phyloP scores from a whole-genome alignment of 202 grass and related monocot species.

The Schoenoplectus tabernaemontani region DNA sequence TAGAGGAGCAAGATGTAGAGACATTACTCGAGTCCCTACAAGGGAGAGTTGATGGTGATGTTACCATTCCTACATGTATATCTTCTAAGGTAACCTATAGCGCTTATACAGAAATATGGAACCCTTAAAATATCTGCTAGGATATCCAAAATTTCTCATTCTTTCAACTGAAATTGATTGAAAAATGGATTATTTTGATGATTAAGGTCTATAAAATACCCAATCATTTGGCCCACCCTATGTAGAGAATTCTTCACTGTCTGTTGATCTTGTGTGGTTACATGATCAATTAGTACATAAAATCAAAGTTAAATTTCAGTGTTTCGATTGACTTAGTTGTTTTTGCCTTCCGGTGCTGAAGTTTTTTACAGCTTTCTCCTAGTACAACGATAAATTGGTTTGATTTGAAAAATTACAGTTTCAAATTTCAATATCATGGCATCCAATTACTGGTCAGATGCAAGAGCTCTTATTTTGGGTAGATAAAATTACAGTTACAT shows the following conservation, averaged over 20 bases:
- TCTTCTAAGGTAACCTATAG: constrained; percentile 54
- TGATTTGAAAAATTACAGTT: background rate
- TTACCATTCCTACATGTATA: constrained; percentile 51
- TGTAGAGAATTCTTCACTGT: background rate
- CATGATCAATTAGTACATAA: background rate
- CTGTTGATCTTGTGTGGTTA: background rate
- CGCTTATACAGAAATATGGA: background rate
- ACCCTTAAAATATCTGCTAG: too few relatives aligned
- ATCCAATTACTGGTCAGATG: background rate
- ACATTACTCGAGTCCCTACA: constrained; percentile 55
- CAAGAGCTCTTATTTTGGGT: background rate
- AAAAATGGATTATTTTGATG: background rate
- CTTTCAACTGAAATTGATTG: background rate
- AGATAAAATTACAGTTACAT: too few relatives aligned
- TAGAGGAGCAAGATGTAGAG: constrained; percentile 51
- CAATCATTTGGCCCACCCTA: background rate
- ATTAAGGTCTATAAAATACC: background rate
- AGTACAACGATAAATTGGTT: background rate
- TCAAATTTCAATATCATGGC: constrained; percentile 2
- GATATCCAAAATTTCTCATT: background rate
- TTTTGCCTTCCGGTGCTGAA: background rate
- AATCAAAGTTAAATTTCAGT: background rate
- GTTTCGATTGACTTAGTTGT: background rate
- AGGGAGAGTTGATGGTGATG: constrained; percentile 33
- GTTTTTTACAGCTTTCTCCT: background rate